Evolutionary conservation across 2,329 filamentous ascomycete species (phyloP), one percentile per base, ranked within the genome.

Genomic region (Penicillium sclerotigenum): DNA sequence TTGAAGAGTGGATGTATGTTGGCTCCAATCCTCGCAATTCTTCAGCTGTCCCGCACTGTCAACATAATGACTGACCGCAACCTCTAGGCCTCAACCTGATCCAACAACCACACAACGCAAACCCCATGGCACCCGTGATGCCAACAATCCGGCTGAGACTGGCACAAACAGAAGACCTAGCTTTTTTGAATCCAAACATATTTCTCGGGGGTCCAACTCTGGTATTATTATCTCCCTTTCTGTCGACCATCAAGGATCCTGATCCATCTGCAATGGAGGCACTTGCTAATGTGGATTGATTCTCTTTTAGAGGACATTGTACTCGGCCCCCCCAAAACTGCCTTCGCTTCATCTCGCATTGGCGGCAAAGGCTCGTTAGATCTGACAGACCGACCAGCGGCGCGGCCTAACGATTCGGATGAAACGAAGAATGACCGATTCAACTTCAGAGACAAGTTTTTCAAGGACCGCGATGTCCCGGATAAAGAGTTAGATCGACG

Each of bases 1-100:
- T 88, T 61, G 91, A 96, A 77, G 90, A 96, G 80, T 97, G 92
- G 92, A 96, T 97, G 91, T 96, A 80, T 71, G 84, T 59, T 28
- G 55, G 4, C 22, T n/a, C 62, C 52, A 59, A 38, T 24, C 14
- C 16, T 51, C 22, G 40, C 33, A 47, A 34, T 51, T 54, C 63
- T 54, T 37, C 26, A 26, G 46, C 37, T 33, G 42, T 46, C 59
- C 53, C 54, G 20, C 46, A 51, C 50, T 47, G 34, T 47, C 52
- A 47, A 26, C 20, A 13, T 56, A 46, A 56, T 62, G 53, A 59
- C 68, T 68, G 52, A 70, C 56, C 50, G 51, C 47, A 47, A 52
- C 54, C 45, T 64, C 36, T 57, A 76, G 76, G 55, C 74, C 77
- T 58, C 66, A 75, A 56, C 72, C 74, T 60, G 76, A 80, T 57